Conservation (phyloP, 2,329 filamentous ascomycete species). For the Cladophialophora immunda region DNA sequence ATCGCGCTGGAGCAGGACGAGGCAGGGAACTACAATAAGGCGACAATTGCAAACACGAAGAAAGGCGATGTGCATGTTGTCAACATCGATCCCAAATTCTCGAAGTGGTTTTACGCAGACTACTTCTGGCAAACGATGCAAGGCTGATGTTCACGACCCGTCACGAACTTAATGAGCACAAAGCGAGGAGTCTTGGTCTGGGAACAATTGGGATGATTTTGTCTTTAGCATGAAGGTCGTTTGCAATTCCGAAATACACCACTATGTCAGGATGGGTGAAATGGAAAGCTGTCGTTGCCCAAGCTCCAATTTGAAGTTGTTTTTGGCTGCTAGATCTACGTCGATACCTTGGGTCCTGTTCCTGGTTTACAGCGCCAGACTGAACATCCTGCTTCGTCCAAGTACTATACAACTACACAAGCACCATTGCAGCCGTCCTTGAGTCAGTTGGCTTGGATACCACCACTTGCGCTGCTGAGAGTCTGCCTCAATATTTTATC, state of each 20-base stretch:
- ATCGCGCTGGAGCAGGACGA: slow-evolving; percentile 86
- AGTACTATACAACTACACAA: no score
- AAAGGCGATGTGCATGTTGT: slow-evolving; percentile 95
- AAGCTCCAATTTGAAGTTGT: background rate
- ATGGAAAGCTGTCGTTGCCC: background rate
- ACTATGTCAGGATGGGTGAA: background rate
- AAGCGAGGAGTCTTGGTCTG: slow-evolving; percentile 22
- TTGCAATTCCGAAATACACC: background rate
- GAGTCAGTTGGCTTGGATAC: no score
- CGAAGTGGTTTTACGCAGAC: slow-evolving; percentile 89
- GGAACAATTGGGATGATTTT: background rate
- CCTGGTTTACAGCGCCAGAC: background rate
- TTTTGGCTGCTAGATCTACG: background rate
- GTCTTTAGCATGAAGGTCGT: background rate
- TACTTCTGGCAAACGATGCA: slow-evolving; percentile 94
- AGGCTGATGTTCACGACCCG: slow-evolving; percentile 39
- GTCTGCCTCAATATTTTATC: background rate
- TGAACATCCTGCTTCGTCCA: no score
- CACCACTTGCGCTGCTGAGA: no score
- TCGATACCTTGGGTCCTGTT: background rate
- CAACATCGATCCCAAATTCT: slow-evolving; percentile 92
- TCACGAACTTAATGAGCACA: slow-evolving; percentile 4
- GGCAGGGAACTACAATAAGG: slow-evolving; percentile 83
- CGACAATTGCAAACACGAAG: slow-evolving; percentile 81
- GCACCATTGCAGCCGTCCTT: no score